phyloP scores from a whole-genome alignment of 352 stramenopile species.

The Phytopythium cucurbitacearum region DNA sequence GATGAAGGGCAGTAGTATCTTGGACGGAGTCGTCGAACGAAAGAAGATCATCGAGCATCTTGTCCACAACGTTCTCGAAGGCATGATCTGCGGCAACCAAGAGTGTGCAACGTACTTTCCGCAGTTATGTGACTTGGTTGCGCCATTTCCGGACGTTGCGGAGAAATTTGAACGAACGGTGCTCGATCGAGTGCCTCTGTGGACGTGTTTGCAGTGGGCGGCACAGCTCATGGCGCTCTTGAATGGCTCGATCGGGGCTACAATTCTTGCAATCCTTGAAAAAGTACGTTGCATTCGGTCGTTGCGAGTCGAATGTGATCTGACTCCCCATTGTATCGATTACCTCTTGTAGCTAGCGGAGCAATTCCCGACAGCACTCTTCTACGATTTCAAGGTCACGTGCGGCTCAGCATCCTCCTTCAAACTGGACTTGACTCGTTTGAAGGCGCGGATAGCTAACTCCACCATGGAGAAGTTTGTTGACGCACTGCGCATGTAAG shows the following conservation, averaged over 20 bases:
- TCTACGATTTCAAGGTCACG: constrained; percentile 82
- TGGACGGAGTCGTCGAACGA: constrained; percentile 32
- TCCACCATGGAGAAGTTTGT: constrained; percentile 82
- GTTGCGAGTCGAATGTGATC: neutral
- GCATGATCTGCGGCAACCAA: constrained; percentile 56
- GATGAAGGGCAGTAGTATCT: constrained; percentile 22
- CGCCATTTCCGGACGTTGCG: constrained; percentile 44
- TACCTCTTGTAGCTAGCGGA: constrained; percentile 44
- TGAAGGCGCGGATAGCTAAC: constrained; percentile 54
- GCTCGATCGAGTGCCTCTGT: constrained; percentile 52
- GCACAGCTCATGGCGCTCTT: constrained; percentile 73
- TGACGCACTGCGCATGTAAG: constrained; percentile 63
- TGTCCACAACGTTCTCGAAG: constrained; percentile 55
- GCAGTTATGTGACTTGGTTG: constrained; percentile 60
- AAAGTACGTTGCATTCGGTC: constrained; percentile 28
- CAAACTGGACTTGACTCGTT: constrained; percentile 43
- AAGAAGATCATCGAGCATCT: constrained; percentile 40
- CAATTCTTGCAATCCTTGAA: constrained; percentile 61
- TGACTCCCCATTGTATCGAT: constrained; percentile 5
- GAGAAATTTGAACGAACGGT: constrained; percentile 36
- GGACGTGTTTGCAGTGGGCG: constrained; percentile 77
- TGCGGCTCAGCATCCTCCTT: constrained; percentile 30
- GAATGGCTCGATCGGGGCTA: constrained; percentile 45
- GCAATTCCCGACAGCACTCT: constrained; percentile 68
- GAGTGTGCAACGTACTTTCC: constrained; percentile 76